Percentiles rank a stretch among this genome's conserved stretches.
Conservation (phyloP, 345 rosid species). For the Populus pruinosa region DNA sequence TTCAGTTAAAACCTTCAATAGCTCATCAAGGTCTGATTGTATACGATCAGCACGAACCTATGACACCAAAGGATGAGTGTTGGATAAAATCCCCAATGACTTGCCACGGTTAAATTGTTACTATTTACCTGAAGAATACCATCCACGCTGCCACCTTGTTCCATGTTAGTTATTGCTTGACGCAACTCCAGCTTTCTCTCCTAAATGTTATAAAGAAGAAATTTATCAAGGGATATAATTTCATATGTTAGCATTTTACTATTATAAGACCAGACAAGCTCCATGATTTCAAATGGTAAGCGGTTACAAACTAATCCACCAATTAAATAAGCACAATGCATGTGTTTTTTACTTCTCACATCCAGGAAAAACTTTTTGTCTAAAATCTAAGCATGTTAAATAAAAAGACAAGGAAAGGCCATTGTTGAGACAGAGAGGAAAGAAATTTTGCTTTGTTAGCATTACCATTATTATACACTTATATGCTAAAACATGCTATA, state of each 20-base stretch:
- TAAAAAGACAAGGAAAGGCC: background rate
- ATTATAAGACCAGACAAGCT: background rate
- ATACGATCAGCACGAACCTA: slow-evolving; percentile 97
- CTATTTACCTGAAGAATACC: slow-evolving; percentile 86
- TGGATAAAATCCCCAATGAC: slow-evolving; percentile 11
- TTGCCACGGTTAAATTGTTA: slow-evolving; percentile 8
- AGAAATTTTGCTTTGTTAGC: no score
- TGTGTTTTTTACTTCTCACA: no score
- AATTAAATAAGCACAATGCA: no score
- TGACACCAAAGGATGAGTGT: slow-evolving; percentile 18
- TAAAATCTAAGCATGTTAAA: background rate
- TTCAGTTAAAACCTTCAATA: slow-evolving; percentile 69
- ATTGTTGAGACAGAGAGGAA: background rate
- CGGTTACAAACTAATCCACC: no score
- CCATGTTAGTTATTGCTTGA: slow-evolving; percentile 85
- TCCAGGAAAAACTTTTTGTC: no score
- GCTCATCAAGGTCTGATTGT: slow-evolving; percentile 93
- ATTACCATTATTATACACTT: background rate
- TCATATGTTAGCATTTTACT: background rate
- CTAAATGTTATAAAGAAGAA: slow-evolving; percentile 31
- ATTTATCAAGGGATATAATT: background rate
- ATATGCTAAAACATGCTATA: background rate
- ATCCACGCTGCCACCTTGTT: slow-evolving; percentile 91
- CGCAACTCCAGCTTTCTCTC: slow-evolving; percentile 78
- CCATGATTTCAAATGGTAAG: background rate